Conservation (phyloP, 306 rosid genomes). For the Sphenostylis stenocarpa region DNA sequence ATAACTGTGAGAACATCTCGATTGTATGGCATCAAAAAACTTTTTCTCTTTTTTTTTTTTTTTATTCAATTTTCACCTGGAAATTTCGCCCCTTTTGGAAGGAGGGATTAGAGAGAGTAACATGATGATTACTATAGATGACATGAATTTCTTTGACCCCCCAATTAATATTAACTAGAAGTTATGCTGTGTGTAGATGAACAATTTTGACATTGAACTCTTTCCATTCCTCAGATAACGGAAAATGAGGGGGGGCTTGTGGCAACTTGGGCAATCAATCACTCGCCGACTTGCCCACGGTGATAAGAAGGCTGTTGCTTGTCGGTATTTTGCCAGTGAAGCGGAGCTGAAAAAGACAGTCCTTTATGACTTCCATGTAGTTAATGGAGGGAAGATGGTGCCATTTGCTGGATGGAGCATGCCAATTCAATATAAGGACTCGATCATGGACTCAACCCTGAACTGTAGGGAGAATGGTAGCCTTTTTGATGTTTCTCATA, state of each 20-base stretch:
- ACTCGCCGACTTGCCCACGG: conserved; percentile 69
- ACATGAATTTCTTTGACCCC: background rate
- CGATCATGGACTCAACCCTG: conserved; percentile 81
- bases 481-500: conserved; percentile 84
- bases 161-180: background rate
- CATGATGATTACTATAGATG: background rate
- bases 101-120: background rate
- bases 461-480: conserved; percentile 82
- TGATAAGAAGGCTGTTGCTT: conserved; percentile 76
- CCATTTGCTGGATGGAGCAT: conserved; percentile 97
- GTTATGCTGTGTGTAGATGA: background rate
- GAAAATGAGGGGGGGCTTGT: conserved; percentile 67
- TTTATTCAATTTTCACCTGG: background rate
- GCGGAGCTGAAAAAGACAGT: conserved; percentile 82
- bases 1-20: background rate
- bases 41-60: too few species aligned
- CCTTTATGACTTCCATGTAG: conserved; percentile 81
- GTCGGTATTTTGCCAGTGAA: conserved; percentile 61
- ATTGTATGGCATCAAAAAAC: background rate
- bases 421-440: conserved; percentile 95
- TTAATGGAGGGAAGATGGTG: conserved; percentile 89
- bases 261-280: conserved; percentile 82
- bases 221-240: conserved; percentile 11
- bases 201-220: background rate
- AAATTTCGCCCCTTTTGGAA: background rate